Evolutionary conservation across 768 basidiomycete species (phyloP), one percentile per base, ranked within the genome.

Genomic region (Boletus pseudopeckii): DNA sequence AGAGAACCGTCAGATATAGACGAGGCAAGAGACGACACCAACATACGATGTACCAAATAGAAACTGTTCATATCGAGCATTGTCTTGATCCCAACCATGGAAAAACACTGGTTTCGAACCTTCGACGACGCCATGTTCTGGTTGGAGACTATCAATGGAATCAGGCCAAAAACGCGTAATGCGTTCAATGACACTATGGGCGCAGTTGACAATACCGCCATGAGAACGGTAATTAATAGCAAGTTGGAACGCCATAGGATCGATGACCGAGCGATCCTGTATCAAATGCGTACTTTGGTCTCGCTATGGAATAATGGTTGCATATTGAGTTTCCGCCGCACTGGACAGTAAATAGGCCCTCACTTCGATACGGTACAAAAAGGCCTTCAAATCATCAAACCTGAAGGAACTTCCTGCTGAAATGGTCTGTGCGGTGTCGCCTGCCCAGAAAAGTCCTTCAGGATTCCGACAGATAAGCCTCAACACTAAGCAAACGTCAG

Each of bases 371-470:
- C 83, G 75, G 52, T 78, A 81, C 28, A 87, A 57, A 57, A 86
- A 87, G 1, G 88, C 80, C 63, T 83, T 88, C 47, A 90, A 63
- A 41, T 88, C 85, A 50, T 85, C 72, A 63, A 90, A 90, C 10
- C 82, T 72, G 59, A 90, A 90, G 0, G 85, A 78, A 56, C 84
- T 86, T 3, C 88, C 88, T 1, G 80, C 77, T 0, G 85, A 82
- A 37, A 90, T 90, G 0, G 88, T 86, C 57, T 90, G 88, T 0
- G 88, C 86, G 0, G 88, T 89, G 62, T 90, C 88, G 0, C 89
- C 88, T 2, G 86, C 88, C 85, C 86, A 89, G 56, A 90, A 85
- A 18, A 88, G 67, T 0, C 88, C 87, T 47, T 86, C 72, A 0
- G 80, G 77, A 60, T 88, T 88, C 11, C 67, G 67, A 55, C 85